Evolutionary conservation across 73 alveolate genomes (phyloP).

Genomic region (Uronychia setigera): DNA sequence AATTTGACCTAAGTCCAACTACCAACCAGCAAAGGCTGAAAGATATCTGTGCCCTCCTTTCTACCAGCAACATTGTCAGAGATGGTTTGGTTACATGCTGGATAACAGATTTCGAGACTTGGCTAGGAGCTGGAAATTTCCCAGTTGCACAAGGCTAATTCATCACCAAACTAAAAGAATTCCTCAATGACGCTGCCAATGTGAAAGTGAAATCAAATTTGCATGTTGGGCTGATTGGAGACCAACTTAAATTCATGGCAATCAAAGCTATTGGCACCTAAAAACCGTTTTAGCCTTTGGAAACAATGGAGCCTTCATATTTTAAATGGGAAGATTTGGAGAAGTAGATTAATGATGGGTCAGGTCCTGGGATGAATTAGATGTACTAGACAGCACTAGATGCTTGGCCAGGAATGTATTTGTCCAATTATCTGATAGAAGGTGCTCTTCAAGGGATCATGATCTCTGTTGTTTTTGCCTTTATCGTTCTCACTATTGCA

Average conservation of each 20-base stretch:
- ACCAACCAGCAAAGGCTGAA: conserved; percentile 17
- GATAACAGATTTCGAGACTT: background rate
- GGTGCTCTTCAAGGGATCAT: conserved; percentile 36
- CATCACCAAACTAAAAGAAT: background rate
- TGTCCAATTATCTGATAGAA: background rate
- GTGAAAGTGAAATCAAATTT: background rate
- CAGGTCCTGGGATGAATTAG: conserved; percentile 1
- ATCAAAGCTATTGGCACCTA: background rate
- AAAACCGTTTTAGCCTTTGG: background rate
- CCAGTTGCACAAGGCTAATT: background rate
- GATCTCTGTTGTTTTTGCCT: conserved; percentile 29
- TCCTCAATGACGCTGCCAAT: background rate
- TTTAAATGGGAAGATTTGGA: background rate
- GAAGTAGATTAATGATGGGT: background rate
- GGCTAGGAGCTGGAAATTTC: background rate
- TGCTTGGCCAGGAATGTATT: conserved; percentile 3
- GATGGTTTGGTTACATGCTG: conserved; percentile 16
- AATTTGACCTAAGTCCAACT: conserved; percentile 4
- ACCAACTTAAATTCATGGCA: background rate
- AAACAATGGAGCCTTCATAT: background rate
- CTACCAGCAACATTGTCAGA: background rate
- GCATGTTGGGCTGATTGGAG: background rate
- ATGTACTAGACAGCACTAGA: background rate
- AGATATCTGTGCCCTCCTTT: conserved; percentile 5
- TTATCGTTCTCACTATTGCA: conserved; percentile 15